phyloP scores from a whole-genome alignment of 2,329 filamentous ascomycete genomes.

The Lachnellula suecica region DNA sequence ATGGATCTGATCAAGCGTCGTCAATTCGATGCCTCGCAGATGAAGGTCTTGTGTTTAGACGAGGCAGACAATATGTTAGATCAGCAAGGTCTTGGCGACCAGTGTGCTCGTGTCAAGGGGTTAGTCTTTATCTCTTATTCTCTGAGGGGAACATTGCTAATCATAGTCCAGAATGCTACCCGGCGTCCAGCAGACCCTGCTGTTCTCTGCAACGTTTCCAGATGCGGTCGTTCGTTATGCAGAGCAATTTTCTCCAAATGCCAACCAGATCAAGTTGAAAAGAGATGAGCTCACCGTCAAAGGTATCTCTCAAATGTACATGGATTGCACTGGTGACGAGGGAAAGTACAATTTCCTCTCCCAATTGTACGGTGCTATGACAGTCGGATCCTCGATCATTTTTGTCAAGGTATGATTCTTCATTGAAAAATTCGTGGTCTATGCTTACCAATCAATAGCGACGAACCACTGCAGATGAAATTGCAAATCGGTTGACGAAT shows the following conservation, averaged over 20 bases:
- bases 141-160: constrained; percentile 13
- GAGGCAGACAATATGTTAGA: constrained; percentile 99
- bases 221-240: constrained; percentile 84
- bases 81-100: constrained; percentile 90
- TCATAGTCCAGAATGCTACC: constrained; percentile 62
- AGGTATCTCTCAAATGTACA: constrained; percentile 96
- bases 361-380: constrained; percentile 94
- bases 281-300: constrained; percentile 93
- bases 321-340: constrained; percentile 80
- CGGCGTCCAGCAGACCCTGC: constrained; percentile 75
- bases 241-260: constrained; percentile 76
- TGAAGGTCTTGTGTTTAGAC: constrained; percentile 87
- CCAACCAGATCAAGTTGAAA: constrained; percentile 83
- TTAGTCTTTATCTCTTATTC: constrained; percentile 44
- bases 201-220: constrained; percentile 98
- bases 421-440: neutral
- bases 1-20: constrained; percentile 80
- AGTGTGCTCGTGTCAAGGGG: constrained; percentile 88
- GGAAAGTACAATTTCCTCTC: constrained; percentile 88
- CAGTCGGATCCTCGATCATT: constrained; percentile 95
- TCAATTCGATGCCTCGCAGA: constrained; percentile 67
- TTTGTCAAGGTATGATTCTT: constrained; percentile 75
- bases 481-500: constrained; percentile 79
- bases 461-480: constrained; percentile 79
- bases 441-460: constrained; percentile 51